These are phyloP conservation scores for Hypoxylon sp. DNA, from an alignment of 2,329 filamentous ascomycete genomes.

Conservation along the genomic window DNA sequence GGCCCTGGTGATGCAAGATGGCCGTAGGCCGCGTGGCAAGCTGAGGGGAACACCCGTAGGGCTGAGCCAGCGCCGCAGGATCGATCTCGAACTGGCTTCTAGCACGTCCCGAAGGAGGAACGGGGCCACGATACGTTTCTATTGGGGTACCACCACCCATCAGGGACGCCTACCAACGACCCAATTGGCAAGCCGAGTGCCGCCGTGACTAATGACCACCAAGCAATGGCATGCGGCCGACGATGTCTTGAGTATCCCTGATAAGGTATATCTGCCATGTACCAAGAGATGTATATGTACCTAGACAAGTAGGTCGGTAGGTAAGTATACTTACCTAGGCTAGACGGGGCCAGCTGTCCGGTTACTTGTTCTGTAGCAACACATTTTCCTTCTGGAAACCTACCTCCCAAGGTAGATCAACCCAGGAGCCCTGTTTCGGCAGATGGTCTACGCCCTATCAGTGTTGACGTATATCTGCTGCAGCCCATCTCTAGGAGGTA, in stretches of 20 bases:
- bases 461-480: not conserved
- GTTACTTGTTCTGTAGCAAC: not conserved
- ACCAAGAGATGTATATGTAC: no score
- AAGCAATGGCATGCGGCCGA: constrained; percentile 3
- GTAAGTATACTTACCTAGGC: no score
- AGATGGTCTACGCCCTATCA: not conserved
- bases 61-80: constrained; percentile 14
- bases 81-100: constrained; percentile 9
- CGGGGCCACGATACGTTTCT: constrained; percentile 13
- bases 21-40: constrained; percentile 18
- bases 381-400: not conserved
- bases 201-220: constrained; percentile 16
- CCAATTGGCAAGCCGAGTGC: constrained; percentile 23
- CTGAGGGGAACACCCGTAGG: constrained; percentile 8
- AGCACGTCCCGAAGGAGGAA: constrained; percentile 17
- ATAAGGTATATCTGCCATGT: no score
- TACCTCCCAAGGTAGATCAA: not conserved
- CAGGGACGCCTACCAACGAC: constrained; percentile 9
- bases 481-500: not conserved
- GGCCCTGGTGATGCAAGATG: constrained; percentile 13
- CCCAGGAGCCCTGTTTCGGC: not conserved
- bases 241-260: constrained; percentile 8
- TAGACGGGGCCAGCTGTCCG: not conserved
- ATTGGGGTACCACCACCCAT: constrained; percentile 25
- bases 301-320: no score